A percentile compares a stretch with the other conserved stretches of the same genome.
Evolutionary conservation across 2,329 filamentous ascomycete genomes (phyloP).

Genomic region (Fusarium sp.): DNA sequence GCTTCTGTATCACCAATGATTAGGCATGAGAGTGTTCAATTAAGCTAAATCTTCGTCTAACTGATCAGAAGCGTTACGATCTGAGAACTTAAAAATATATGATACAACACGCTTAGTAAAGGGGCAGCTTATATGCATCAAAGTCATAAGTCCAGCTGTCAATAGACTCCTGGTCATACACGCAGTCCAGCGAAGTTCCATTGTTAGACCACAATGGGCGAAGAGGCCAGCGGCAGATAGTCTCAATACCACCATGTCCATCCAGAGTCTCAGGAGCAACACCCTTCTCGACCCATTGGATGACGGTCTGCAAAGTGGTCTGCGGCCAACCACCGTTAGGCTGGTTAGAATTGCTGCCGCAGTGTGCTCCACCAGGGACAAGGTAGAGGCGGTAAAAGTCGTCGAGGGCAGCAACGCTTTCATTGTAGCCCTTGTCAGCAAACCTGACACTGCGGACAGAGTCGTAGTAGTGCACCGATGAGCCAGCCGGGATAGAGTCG

Average conservation of each 20-base stretch:
- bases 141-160: slow-evolving; percentile 33
- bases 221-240: slow-evolving; percentile 55
- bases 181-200: slow-evolving; percentile 12
- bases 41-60: not conserved
- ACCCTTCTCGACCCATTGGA: slow-evolving; percentile 75
- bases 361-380: slow-evolving; percentile 65
- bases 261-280: slow-evolving; percentile 25
- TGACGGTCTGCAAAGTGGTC: slow-evolving; percentile 75
- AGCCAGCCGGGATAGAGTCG: slow-evolving; percentile 62
- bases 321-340: slow-evolving; percentile 59
- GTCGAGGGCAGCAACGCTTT: slow-evolving; percentile 55
- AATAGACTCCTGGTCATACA: slow-evolving; percentile 30
- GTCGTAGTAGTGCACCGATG: slow-evolving; percentile 66
- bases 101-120: not conserved
- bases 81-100: not conserved
- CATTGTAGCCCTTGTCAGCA: slow-evolving; percentile 45
- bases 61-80: not conserved
- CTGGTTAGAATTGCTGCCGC: slow-evolving; percentile 58
- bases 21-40: not conserved
- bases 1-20: not conserved
- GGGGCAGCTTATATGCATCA: slow-evolving; percentile 27
- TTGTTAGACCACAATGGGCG: slow-evolving; percentile 26
- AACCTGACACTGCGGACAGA: slow-evolving; percentile 57
- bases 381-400: slow-evolving; percentile 68
- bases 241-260: slow-evolving; percentile 49